Percentiles rank a stretch among this genome's conserved stretches.
Evolutionary conservation across 345 rosid genomes (phyloP).

Genomic region (Bretschneidera sinensis): DNA sequence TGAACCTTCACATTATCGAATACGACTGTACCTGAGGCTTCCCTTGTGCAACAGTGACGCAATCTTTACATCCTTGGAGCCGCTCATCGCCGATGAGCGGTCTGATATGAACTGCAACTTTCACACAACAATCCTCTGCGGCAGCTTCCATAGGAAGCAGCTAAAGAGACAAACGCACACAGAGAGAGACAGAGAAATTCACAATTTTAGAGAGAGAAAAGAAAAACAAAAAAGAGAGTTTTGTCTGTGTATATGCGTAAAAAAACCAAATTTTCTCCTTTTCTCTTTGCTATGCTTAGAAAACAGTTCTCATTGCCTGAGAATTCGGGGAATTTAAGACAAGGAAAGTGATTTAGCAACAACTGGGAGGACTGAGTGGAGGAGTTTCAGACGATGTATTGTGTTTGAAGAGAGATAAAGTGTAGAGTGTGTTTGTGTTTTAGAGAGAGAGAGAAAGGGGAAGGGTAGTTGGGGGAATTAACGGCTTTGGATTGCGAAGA

Average conservation of each 20-base stretch:
- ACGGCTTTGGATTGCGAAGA: slow-evolving; percentile 6
- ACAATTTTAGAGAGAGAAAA: neutral
- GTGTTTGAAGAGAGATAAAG: slow-evolving; percentile 18
- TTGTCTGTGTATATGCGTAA: neutral
- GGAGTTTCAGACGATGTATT: slow-evolving; percentile 27
- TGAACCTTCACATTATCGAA: slow-evolving; percentile 17
- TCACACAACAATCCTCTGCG: slow-evolving; percentile 86
- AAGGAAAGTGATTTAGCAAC: slow-evolving; percentile 39
- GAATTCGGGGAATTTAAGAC: slow-evolving; percentile 24
- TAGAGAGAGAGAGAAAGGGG: slow-evolving; percentile 15
- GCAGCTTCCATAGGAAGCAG: slow-evolving; percentile 46
- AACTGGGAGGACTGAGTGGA: slow-evolving; percentile 5
- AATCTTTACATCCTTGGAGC: slow-evolving; percentile 91
- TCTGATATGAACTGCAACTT: slow-evolving; percentile 94
- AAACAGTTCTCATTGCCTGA: slow-evolving; percentile 30
- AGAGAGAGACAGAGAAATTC: slow-evolving; percentile 12
- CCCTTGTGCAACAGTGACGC: slow-evolving; percentile 77
- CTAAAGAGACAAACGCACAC: slow-evolving; percentile 8
- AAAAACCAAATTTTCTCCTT: slow-evolving; percentile 15
- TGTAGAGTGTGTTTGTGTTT: neutral
- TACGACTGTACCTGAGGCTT: slow-evolving; percentile 82
- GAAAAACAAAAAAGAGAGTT: slow-evolving; percentile 5
- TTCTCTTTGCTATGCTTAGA: neutral
- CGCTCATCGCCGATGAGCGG: slow-evolving; percentile 93
- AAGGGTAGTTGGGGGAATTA: slow-evolving; percentile 47